phyloP scores from a whole-genome alignment of 139 green algal genomes.

The Coelastrella sp. region DNA sequence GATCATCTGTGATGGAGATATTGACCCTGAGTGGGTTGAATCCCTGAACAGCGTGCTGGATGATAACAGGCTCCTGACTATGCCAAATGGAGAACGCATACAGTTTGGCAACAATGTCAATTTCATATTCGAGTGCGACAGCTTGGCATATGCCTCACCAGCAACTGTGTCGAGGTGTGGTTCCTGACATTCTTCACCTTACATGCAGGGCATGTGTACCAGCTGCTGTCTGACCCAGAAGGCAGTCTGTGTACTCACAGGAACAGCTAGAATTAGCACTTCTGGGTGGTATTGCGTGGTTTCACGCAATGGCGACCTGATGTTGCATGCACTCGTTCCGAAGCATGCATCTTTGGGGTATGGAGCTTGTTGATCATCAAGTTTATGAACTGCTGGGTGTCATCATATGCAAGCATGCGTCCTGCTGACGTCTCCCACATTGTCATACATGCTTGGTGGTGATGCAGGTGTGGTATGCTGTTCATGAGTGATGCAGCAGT shows the following conservation, averaged over 20 bases:
- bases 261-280: too few relatives aligned
- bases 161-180: slow-evolving; percentile 84
- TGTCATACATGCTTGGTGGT: too few relatives aligned
- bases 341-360: too few relatives aligned
- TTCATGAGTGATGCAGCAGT: slow-evolving; percentile 76
- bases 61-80: slow-evolving; percentile 87
- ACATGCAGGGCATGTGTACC: not conserved
- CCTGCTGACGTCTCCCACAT: not conserved
- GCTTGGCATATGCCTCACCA: slow-evolving; percentile 84
- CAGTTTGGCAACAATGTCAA: slow-evolving; percentile 89
- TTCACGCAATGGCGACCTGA: too few relatives aligned
- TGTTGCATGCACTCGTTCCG: too few relatives aligned
- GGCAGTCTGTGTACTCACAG: too few relatives aligned
- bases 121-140: slow-evolving; percentile 91
- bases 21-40: slow-evolving; percentile 94
- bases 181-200: not conserved
- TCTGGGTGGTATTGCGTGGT: too few relatives aligned
- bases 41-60: slow-evolving; percentile 90
- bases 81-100: slow-evolving; percentile 89
- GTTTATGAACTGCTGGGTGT: too few relatives aligned
- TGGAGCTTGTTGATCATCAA: too few relatives aligned
- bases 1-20: slow-evolving; percentile 91
- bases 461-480: slow-evolving; percentile 69
- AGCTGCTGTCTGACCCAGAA: too few relatives aligned
- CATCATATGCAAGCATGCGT: not conserved